Percentiles rank a stretch among this genome's conserved stretches.
phyloP scores from a whole-genome alignment of 1,284 basidiomycete species.

The Rhodotorula sp. region DNA sequence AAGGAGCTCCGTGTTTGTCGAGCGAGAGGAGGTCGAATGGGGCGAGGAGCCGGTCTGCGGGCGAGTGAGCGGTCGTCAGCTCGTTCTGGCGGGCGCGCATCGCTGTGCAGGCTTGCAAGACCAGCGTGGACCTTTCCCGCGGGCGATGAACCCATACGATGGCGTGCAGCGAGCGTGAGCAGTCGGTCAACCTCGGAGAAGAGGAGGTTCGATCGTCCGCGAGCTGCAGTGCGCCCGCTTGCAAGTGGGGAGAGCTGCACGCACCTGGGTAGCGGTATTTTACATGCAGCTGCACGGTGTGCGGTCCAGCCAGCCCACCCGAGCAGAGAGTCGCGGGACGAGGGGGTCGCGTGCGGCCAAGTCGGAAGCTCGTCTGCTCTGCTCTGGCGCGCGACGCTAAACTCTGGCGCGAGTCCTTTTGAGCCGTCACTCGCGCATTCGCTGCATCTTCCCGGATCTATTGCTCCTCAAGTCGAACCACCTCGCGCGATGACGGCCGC shows the following conservation, averaged over 20 bases:
- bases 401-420: no score
- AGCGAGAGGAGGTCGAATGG: background rate
- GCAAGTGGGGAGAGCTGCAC: background rate
- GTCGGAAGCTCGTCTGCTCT: no score
- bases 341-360: no score
- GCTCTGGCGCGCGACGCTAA: no score
- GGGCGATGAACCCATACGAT: background rate
- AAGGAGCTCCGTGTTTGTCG: background rate
- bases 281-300: no score
- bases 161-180: background rate
- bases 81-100: no score
- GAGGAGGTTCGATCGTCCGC: background rate
- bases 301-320: no score
- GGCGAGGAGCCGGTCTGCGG: background rate
- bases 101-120: background rate
- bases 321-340: no score
- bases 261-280: no score
- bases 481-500: background rate
- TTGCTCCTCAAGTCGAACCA: no score
- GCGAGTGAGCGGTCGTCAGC: background rate
- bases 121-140: background rate
- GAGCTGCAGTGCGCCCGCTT: background rate
- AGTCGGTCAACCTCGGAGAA: background rate
- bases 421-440: no score
- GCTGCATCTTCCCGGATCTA: no score